Evolutionary conservation across 176 grass and related monocot genomes (phyloP).

Genomic region (Eleusine indica): DNA sequence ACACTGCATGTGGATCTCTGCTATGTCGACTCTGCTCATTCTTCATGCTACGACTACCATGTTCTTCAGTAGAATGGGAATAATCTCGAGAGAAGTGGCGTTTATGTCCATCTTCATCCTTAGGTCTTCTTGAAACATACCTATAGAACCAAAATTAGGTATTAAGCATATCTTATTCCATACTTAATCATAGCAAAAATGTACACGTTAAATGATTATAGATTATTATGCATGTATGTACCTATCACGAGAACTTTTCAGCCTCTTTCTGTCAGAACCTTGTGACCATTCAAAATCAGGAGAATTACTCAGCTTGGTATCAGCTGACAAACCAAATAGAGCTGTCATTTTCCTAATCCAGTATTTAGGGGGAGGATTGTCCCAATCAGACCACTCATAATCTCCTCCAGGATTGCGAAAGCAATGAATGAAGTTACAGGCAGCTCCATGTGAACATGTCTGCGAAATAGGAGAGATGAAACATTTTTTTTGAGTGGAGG

Average conservation of each 20-base stretch:
- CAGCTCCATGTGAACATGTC: slow-evolving; percentile 85
- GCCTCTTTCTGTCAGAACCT: slow-evolving; percentile 57
- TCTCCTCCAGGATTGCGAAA: slow-evolving; percentile 95
- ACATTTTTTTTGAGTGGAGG: neutral
- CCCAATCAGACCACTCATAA: slow-evolving; percentile 99
- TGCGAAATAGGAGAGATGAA: slow-evolving; percentile 49
- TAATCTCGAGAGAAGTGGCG: slow-evolving; percentile 37
- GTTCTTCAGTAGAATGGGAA: slow-evolving; percentile 50
- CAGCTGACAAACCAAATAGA: slow-evolving; percentile 79
- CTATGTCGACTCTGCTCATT: slow-evolving; percentile 40
- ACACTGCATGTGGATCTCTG: slow-evolving; percentile 43
- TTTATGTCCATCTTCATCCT: slow-evolving; percentile 35
- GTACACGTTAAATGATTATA: slow-evolving; percentile 33
- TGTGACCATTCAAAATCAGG: slow-evolving; percentile 42
- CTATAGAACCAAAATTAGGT: slow-evolving; percentile 37
- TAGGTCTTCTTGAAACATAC: slow-evolving; percentile 47
- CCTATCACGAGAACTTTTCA: slow-evolving; percentile 49
- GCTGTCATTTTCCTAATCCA: slow-evolving; percentile 86
- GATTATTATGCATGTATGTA: slow-evolving; percentile 42
- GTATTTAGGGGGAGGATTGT: slow-evolving; percentile 80
- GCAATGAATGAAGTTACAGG: slow-evolving; percentile 95
- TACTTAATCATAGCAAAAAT: slow-evolving; percentile 21
- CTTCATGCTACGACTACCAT: slow-evolving; percentile 5
- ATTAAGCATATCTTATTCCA: slow-evolving; percentile 14
- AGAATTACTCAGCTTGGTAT: slow-evolving; percentile 43